A percentile compares a stretch with the other conserved stretches of the same genome.
Conservation (phyloP, 176 grass and related monocot species). For the Raddia guianensis region DNA sequence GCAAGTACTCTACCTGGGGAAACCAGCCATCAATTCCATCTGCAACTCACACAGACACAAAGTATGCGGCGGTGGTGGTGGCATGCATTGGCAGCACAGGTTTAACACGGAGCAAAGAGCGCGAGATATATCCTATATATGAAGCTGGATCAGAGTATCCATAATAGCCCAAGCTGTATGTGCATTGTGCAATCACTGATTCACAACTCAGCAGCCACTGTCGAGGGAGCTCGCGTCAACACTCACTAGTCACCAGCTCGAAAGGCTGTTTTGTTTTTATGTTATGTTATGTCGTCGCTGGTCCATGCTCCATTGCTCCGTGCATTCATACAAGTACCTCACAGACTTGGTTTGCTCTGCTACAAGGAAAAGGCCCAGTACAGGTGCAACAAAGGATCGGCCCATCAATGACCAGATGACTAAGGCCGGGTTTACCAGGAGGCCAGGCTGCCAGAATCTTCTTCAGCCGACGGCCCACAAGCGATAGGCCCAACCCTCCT, state of each 20-base stretch:
- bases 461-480: neutral
- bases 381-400: neutral
- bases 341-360: neutral
- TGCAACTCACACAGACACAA: neutral
- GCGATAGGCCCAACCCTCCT: neutral
- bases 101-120: neutral
- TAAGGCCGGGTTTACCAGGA: neutral
- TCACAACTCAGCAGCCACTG: neutral
- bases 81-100: neutral
- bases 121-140: neutral
- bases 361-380: neutral
- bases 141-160: neutral
- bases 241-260: neutral
- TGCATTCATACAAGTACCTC: neutral
- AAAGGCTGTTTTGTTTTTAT: neutral
- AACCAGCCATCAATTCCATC: slow-evolving; percentile 4
- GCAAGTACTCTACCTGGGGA: neutral
- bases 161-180: neutral
- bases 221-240: neutral
- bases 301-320: neutral
- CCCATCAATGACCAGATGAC: neutral
- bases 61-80: neutral
- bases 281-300: too few relatives aligned
- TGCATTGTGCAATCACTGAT: neutral
- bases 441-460: neutral